Conservation (phyloP, 192 early-diverging fungal species). For the Gamsiella multidivaricata region DNA sequence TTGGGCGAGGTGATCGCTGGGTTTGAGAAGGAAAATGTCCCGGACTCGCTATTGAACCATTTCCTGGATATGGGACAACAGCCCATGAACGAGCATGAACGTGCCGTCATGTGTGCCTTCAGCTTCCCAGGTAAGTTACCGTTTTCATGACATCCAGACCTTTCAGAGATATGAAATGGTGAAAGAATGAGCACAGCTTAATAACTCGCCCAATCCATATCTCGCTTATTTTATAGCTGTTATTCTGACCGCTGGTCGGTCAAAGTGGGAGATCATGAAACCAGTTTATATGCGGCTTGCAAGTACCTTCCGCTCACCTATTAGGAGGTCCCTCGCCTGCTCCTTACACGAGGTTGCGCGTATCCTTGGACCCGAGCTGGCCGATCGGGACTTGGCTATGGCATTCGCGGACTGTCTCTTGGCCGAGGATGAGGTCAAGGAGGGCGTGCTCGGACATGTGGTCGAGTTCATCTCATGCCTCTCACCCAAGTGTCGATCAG, state of each 20-base stretch:
- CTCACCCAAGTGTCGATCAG: slow-evolving; percentile 66
- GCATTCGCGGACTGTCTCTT: slow-evolving; percentile 65
- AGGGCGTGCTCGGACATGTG: slow-evolving; percentile 74
- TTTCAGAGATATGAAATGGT: too few species aligned
- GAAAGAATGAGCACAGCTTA: too few species aligned
- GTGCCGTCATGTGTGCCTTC: slow-evolving; percentile 66
- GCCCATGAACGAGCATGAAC: slow-evolving; percentile 63
- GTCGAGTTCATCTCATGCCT: slow-evolving; percentile 74
- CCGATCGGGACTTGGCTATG: slow-evolving; percentile 62
- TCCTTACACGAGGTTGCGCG: slow-evolving; percentile 69
- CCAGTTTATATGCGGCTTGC: slow-evolving; percentile 43
- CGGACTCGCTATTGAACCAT: slow-evolving; percentile 59
- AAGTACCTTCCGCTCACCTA: slow-evolving; percentile 58
- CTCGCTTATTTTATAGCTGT: slow-evolving; percentile 52
- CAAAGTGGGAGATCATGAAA: slow-evolving; percentile 67
- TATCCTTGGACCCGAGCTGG: slow-evolving; percentile 64
- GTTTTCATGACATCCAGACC: too few species aligned
- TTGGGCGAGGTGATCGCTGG: slow-evolving; percentile 68
- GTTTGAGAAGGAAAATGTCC: slow-evolving; percentile 62
- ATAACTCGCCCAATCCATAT: too few species aligned
- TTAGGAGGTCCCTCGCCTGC: slow-evolving; percentile 67
- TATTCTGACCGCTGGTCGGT: slow-evolving; percentile 64
- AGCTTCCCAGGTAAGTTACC: slow-evolving; percentile 66
- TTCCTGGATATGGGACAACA: slow-evolving; percentile 62
- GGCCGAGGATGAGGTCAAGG: slow-evolving; percentile 74